phyloP scores from a whole-genome alignment of 495 filamentous ascomycete genomes.

The Talaromyces stipitatus region DNA sequence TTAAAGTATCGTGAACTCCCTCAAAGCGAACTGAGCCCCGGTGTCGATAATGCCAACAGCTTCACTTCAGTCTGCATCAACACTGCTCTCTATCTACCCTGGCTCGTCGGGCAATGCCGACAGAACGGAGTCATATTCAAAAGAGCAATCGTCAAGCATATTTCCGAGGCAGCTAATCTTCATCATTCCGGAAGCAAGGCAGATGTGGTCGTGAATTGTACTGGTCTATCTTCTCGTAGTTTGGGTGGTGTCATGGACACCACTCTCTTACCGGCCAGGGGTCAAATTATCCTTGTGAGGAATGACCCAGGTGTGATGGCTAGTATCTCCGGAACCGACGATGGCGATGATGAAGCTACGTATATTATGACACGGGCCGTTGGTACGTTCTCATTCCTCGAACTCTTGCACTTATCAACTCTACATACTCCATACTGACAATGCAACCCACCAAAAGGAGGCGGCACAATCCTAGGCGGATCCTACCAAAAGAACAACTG shows the following conservation, averaged over 20 bases:
- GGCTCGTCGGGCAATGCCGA: constrained; percentile 70
- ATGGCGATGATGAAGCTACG: constrained; percentile 68
- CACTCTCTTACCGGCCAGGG: constrained; percentile 67
- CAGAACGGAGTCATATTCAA: constrained; percentile 60
- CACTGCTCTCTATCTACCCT: constrained; percentile 77
- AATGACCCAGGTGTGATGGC: constrained; percentile 72
- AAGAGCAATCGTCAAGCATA: constrained; percentile 54
- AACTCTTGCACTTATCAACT: background rate
- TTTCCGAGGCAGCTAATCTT: constrained; percentile 58
- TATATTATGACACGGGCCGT: constrained; percentile 91
- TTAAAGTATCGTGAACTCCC: constrained; percentile 49
- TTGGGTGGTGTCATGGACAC: constrained; percentile 79
- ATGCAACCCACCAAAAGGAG: constrained; percentile 37
- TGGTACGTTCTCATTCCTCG: constrained; percentile 26
- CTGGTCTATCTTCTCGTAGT: constrained; percentile 63
- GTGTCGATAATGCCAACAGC: constrained; percentile 56
- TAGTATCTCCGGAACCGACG: constrained; percentile 66
- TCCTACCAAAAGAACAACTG: constrained; percentile 78
- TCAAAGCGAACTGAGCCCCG: constrained; percentile 46
- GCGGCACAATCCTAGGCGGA: constrained; percentile 77
- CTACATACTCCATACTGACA: too few species aligned
- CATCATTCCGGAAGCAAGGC: constrained; percentile 57
- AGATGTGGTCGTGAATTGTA: constrained; percentile 79
- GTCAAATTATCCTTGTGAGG: constrained; percentile 82
- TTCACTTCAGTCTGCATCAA: constrained; percentile 92